phyloP scores from a whole-genome alignment of 768 basidiomycete species.

The Agrocybe praecox region DNA sequence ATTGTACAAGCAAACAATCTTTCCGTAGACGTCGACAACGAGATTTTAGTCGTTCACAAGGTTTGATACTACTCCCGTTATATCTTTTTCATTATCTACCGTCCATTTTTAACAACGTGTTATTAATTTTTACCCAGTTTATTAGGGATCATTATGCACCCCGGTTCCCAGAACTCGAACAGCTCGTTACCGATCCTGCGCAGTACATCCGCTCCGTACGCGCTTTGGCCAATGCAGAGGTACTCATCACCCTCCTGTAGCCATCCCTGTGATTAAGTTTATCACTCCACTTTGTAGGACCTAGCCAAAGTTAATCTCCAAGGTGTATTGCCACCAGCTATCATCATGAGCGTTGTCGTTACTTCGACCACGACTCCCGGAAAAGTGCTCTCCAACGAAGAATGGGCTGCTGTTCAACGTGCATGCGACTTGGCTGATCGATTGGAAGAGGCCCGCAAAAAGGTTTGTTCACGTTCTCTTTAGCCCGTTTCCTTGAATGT shows the following conservation, averaged over 20 bases:
- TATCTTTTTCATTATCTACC: conserved; percentile 2
- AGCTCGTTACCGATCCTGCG: conserved; percentile 87
- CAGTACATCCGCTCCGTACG: conserved; percentile 94
- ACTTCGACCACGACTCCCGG: conserved; percentile 93
- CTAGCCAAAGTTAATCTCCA: conserved; percentile 83
- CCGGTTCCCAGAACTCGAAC: conserved; percentile 96
- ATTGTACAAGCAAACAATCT: conserved; percentile 98
- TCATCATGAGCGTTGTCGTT: conserved; percentile 95
- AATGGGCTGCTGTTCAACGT: conserved; percentile 81
- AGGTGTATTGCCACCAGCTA: conserved; percentile 81
- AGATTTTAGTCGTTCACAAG: conserved; percentile 96
- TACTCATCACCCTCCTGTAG: conserved; percentile 23
- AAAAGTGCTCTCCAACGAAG: conserved; percentile 61
- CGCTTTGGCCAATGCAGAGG: conserved; percentile 83
- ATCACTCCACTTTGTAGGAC: conserved; percentile 51
- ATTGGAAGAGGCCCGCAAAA: conserved; percentile 87
- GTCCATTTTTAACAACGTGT: not conserved
- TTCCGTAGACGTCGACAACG: conserved; percentile 97
- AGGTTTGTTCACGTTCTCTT: conserved; percentile 43
- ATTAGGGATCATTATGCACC: conserved; percentile 96
- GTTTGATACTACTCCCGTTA: conserved; percentile 34
- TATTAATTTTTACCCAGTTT: conserved; percentile 56
- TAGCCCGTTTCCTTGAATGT: too few relatives aligned
- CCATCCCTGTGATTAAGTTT: not conserved
- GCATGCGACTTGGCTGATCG: conserved; percentile 91